phyloP scores from a whole-genome alignment of 2,329 filamentous ascomycete species.

The Cladophialophora chaetospira region DNA sequence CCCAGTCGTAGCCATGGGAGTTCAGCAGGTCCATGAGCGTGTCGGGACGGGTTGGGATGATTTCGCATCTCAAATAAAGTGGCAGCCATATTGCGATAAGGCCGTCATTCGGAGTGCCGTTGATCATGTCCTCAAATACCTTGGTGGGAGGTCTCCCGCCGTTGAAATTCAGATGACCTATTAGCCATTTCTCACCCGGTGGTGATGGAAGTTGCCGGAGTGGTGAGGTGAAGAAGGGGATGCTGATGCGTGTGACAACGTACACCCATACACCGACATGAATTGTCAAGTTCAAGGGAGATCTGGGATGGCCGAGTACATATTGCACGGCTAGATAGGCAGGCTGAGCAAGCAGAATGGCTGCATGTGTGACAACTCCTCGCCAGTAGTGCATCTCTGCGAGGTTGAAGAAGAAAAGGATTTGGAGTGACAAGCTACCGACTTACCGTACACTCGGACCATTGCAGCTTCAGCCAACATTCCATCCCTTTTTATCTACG shows the following conservation, averaged over 20 bases:
- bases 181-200: conserved; percentile 5
- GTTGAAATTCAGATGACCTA: conserved; percentile 11
- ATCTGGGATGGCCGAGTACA: neutral
- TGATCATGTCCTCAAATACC: conserved; percentile 6
- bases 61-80: conserved; percentile 5
- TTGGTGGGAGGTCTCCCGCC: neutral
- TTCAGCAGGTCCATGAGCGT: conserved; percentile 56
- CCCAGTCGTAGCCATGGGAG: conserved; percentile 56
- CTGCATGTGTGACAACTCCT: conserved; percentile 9
- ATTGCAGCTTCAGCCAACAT: neutral
- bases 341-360: conserved; percentile 12
- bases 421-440: no score
- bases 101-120: conserved; percentile 17
- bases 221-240: conserved; percentile 15
- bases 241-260: neutral
- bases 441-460: neutral
- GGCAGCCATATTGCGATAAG: conserved; percentile 9
- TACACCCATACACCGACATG: conserved; percentile 10
- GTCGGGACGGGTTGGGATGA: conserved; percentile 23
- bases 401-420: neutral
- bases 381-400: conserved; percentile 9
- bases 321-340: neutral
- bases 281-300: neutral
- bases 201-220: conserved; percentile 13
- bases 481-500: neutral